Evolutionary conservation across 2,329 filamentous ascomycete genomes (phyloP), one percentile per base, ranked within the genome.

Genomic region (Botrytis pseudocinerea): DNA sequence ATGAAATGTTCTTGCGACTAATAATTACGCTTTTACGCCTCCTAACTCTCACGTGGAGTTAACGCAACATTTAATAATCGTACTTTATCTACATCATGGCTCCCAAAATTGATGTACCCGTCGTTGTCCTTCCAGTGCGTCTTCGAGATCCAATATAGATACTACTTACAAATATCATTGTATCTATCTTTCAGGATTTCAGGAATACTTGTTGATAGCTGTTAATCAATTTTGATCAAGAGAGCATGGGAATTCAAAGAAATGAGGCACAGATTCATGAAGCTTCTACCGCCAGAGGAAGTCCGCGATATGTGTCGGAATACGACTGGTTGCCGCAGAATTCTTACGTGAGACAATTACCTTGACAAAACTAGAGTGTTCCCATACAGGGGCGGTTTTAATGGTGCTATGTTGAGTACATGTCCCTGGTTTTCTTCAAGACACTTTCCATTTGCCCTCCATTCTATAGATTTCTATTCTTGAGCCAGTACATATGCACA

Each of bases 91-190:
- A 69, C 14, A 32, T 40, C 2, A 18, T 12, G 3, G 48, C 65
- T 7, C 18, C 22, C 8, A 42, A n/a, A 3, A 14, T 68, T 8
- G 28, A 12, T 10, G 14, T 57, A 5, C 48, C 48, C 2, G 4
- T 68, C 6, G 9, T 38, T 16, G 2, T 57, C 8, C 35, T 68
- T 22, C 35, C 48, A 2, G 12, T 42, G 22, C 28, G 44, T n/a
- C 44, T 10, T 2, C 44, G 42, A 54, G 42, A 68, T 54, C 32
- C 65, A 57, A 38, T 68, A 28, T 68, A 48, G 35, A 68, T 68
- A 14, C n/a, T 68, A 22, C 42, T 65, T 16, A 32, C 35, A 14
- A 32, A 68, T 25, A 57, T 28, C 0, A n/a, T 68, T 0, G 10
- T 68, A 3, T 32, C 46, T 10, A 1, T 51, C 18, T 40, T 68